Evolutionary conservation across 768 basidiomycete species (phyloP).

Genomic region (Kwoniella sp.): DNA sequence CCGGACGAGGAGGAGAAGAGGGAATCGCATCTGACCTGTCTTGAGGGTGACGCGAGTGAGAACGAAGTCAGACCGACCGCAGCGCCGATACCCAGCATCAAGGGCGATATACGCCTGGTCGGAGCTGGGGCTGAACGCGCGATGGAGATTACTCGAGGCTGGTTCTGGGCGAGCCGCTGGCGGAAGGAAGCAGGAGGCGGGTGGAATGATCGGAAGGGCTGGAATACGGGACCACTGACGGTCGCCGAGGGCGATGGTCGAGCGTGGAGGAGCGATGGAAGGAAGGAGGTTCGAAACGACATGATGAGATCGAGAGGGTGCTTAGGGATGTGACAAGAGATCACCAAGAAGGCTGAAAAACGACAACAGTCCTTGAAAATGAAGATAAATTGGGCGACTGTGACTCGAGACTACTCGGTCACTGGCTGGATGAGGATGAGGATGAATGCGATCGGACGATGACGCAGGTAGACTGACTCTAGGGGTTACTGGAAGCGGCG

Average conservation of each 20-base stretch:
- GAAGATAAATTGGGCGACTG: too few species aligned
- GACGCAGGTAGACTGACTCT: too few species aligned
- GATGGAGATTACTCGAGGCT: conserved; percentile 3
- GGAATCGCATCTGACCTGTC: conserved; percentile 21
- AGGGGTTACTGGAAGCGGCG: too few species aligned
- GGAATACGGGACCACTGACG: not conserved
- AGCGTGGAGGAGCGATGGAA: conserved; percentile 25
- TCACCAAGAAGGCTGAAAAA: too few species aligned
- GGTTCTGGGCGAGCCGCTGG: conserved; percentile 3
- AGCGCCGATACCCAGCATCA: conserved; percentile 23
- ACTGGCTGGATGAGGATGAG: too few species aligned
- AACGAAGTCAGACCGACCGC: conserved; percentile 18
- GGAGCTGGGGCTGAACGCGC: conserved; percentile 6
- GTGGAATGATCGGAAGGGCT: conserved; percentile 17
- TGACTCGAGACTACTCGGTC: too few species aligned
- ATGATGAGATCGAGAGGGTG: conserved; percentile 7
- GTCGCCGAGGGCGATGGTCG: conserved; percentile 12
- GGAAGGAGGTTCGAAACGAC: conserved; percentile 27
- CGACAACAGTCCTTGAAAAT: too few species aligned
- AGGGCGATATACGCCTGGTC: conserved; percentile 12
- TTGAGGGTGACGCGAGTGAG: not conserved
- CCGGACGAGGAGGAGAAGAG: conserved; percentile 6
- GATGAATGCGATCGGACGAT: too few species aligned
- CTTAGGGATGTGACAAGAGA: not conserved
- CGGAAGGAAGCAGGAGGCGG: conserved; percentile 13